phyloP scores from a whole-genome alignment of 2,329 filamentous ascomycete species.

The Sporothrix euskadiensis region DNA sequence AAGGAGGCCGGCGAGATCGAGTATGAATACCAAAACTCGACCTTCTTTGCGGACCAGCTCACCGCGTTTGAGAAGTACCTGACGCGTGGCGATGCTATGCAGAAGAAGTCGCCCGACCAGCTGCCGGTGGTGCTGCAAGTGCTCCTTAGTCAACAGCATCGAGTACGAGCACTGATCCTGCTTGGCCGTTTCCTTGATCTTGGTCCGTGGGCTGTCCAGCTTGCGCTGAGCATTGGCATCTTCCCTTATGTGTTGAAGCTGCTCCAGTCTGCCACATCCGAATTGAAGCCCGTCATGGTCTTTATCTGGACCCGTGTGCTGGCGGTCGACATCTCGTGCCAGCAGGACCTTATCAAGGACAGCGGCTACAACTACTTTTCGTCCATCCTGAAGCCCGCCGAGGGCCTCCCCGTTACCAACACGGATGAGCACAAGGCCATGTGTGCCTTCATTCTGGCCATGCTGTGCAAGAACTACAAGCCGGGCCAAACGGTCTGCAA shows the following conservation, averaged over 20 bases:
- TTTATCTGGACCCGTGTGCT: slow-evolving; percentile 98
- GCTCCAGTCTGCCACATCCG: slow-evolving; percentile 88
- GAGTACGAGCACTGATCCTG: slow-evolving; percentile 85
- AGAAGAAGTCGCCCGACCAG: slow-evolving; percentile 88
- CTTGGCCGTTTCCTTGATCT: slow-evolving; percentile 92
- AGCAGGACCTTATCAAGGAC: slow-evolving; percentile 91
- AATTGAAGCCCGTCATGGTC: slow-evolving; percentile 97
- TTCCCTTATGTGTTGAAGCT: slow-evolving; percentile 99
- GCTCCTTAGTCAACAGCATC: slow-evolving; percentile 89
- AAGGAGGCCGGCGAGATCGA: slow-evolving; percentile 70
- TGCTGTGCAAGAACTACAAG: slow-evolving; percentile 93
- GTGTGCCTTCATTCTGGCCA: slow-evolving; percentile 96
- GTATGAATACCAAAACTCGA: slow-evolving; percentile 94
- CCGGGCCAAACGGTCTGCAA: slow-evolving; percentile 91
- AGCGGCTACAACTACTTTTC: slow-evolving; percentile 98
- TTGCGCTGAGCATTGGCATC: slow-evolving; percentile 95
- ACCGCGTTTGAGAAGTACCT: slow-evolving; percentile 97
- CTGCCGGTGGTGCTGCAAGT: slow-evolving; percentile 95
- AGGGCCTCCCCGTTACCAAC: slow-evolving; percentile 81
- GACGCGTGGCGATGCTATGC: slow-evolving; percentile 73
- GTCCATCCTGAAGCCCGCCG: slow-evolving; percentile 81
- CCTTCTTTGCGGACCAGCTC: slow-evolving; percentile 95
- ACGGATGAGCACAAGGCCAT: slow-evolving; percentile 95
- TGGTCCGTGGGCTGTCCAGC: slow-evolving; percentile 97
- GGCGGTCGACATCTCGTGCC: slow-evolving; percentile 90